phyloP scores from a whole-genome alignment of 305 asterid species.

The Stenogyne calaminthoides region DNA sequence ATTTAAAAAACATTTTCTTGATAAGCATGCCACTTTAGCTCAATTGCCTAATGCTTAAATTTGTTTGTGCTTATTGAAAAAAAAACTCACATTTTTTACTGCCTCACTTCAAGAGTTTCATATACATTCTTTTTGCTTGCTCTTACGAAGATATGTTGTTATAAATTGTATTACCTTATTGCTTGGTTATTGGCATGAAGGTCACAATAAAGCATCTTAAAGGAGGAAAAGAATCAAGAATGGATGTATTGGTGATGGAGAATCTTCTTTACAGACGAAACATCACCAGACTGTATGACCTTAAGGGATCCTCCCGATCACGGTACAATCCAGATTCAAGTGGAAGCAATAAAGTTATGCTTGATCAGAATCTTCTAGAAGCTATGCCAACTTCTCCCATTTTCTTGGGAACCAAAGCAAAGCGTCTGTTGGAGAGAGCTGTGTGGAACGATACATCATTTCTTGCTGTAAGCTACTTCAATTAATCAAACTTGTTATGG shows the following conservation, averaged over 20 bases:
- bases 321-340: conserved; percentile 89
- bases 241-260: conserved; percentile 96
- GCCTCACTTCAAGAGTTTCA: conserved; percentile 8
- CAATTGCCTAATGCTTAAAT: conserved; percentile 2
- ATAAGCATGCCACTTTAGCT: neutral
- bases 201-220: conserved; percentile 71
- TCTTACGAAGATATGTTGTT: conserved; percentile 5
- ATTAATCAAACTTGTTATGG: neutral
- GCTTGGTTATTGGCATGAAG: conserved; percentile 42
- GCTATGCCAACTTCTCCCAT: conserved; percentile 95
- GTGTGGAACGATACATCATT: conserved; percentile 93
- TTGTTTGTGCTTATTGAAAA: neutral
- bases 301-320: conserved; percentile 87
- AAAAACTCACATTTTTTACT: neutral
- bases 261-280: conserved; percentile 79
- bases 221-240: conserved; percentile 80
- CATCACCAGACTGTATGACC: conserved; percentile 73
- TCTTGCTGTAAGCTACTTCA: conserved; percentile 80
- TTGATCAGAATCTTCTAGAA: conserved; percentile 85
- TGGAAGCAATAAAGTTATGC: conserved; percentile 87
- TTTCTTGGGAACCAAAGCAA: conserved; percentile 84
- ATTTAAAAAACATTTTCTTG: neutral
- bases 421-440: conserved; percentile 80
- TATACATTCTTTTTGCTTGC: neutral
- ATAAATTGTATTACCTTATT: conserved; percentile 20